Evolutionary conservation across 176 grass and related monocot species (phyloP), one percentile per base, ranked within the genome.

Genomic region (Bolboschoenus planiculmis): DNA sequence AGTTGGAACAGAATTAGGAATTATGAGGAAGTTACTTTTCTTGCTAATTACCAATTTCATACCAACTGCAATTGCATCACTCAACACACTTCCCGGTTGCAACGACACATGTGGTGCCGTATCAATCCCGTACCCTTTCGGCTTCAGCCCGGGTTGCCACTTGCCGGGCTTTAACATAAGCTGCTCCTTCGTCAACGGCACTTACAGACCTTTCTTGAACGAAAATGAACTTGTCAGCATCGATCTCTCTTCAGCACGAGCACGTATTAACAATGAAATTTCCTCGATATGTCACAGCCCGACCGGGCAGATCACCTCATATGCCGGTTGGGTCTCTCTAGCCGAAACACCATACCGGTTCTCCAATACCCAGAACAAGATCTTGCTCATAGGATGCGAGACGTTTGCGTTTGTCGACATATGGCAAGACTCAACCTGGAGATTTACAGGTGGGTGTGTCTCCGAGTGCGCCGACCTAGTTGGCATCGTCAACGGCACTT

Each of bases 281-380:
- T 72, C 70, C 18, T 88, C 33, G 27, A 20, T 78, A 57, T 88
- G 86, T 56, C 54, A 88, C 81, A 88, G 78, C 46, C 15, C 10
- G 20, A 84, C 71, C 10, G 68, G 16, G 16, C 35, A 10, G 0
- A 13, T 4, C 10, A 81, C 23, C 54, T 60, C 20, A 15, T 0
- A 20, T 15, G 13, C 20, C 2, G 33, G 29, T 27, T 47, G 3
- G 50, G 33, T 9, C 48, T 76, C 3, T 15, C 57, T 34, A 21
- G 10, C 26, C 53, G 0, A 58, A 13, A 79, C 75, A 18, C n/a
- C 34, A 27, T 83, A 62, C 39, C 56, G 63, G 36, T 58, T 87
- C 54, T 83, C 85, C 24, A 60, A 77, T 35, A 21, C 14, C 37
- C 65, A 55, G 21, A 87, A 87, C 85, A 87, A 66, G 85, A 44